Base-by-base conservation (phyloP, 441 rosid genomes). In the Viola pubescens region DNA sequence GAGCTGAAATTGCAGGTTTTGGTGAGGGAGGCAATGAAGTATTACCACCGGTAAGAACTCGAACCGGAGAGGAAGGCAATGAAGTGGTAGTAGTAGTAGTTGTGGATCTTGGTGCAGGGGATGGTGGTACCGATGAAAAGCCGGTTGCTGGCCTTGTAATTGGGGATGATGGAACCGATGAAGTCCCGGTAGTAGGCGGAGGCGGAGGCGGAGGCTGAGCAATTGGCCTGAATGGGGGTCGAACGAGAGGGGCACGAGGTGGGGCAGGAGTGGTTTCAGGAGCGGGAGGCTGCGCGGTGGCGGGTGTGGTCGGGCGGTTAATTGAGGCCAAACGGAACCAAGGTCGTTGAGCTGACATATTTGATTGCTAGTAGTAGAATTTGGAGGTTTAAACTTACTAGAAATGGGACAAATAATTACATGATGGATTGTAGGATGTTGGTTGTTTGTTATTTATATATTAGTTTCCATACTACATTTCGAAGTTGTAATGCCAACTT, bases 291-390 rank as follows among this genome's bases (percentile, higher is more conserved):
- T 54, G 70, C 0, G 80, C 75, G 46, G 64, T 14, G 37, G 68
- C 69, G n/a, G 72, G 59, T 34, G 64, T 54, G 14, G 34, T 34
- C 6, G 82, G 70, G 37, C 86, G 85, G 11, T 70, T 68, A 7
- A 80, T 45, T 45, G 86, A 79, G 26, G 73, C 53, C 54, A 77
- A 69, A 61, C 89, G 89, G 42, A 74, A 72, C 87, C 87, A 81
- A n/a, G 77, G 81, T 49, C 87, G 84, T 58, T 81, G 8, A 6
- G 60, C 67, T 48, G 92, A 73, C 83, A 79, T 75, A 49, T 47
- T 47, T 26, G 34, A 26, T 45, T 12, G 34, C 3, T 11, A 37
- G 3, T 26, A 12, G 13, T 41, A 11, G 51, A 7, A 12, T 26
- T 12, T 14, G 47, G 5, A 38, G 3, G 7, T 8, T 4, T 8